Conservation (phyloP, 202 grass and related monocot genomes). For the Eragrostis tef region DNA sequence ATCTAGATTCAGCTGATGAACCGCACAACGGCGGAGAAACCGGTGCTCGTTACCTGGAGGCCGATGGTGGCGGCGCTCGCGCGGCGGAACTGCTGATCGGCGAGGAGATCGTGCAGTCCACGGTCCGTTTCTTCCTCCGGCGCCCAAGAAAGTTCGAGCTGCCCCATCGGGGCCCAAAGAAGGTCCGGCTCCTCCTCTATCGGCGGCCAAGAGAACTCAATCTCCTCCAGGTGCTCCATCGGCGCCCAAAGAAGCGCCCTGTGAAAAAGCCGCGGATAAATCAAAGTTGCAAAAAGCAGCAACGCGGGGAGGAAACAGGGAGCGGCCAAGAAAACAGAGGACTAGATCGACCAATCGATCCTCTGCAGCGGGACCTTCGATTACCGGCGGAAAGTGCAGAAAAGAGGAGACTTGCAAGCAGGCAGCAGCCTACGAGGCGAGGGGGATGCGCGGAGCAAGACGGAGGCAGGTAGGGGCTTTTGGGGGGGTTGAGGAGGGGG, state of each 20-base stretch:
- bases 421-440: background rate
- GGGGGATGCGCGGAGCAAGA: background rate
- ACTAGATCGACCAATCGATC: background rate
- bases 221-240: background rate
- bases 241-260: constrained; percentile 6
- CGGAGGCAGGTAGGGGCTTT: background rate
- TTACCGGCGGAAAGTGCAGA: background rate
- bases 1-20: constrained; percentile 8
- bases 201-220: background rate
- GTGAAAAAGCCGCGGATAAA: background rate
- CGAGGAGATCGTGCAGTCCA: background rate
- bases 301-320: background rate
- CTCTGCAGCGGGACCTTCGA: background rate
- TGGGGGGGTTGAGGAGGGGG: too few relatives aligned
- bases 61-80: background rate
- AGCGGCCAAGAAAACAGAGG: background rate
- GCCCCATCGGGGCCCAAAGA: constrained; percentile 1
- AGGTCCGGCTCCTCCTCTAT: background rate
- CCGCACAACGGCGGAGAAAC: background rate
- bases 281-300: background rate
- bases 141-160: background rate
- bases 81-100: background rate
- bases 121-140: background rate
- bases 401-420: background rate
- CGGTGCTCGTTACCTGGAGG: constrained; percentile 26